Conservation (phyloP, 176 grass and related monocot species). For the Raddia distichophylla region DNA sequence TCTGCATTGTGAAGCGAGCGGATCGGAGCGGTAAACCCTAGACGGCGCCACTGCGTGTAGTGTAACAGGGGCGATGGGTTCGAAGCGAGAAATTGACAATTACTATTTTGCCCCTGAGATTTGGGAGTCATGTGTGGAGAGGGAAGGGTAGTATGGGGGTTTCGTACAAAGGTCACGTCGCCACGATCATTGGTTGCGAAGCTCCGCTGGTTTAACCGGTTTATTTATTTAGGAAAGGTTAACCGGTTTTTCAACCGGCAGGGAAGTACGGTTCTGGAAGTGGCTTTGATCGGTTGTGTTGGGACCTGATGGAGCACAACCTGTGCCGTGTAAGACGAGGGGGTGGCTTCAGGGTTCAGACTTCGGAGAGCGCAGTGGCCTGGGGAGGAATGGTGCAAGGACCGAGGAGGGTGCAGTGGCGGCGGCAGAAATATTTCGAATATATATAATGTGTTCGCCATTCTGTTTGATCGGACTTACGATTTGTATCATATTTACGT, state of each 20-base stretch:
- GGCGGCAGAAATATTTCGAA: too few species aligned
- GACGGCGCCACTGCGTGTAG: slow-evolving; percentile 22
- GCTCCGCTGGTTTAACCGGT: not conserved
- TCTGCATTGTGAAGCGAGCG: slow-evolving; percentile 42
- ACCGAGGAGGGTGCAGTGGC: too few species aligned
- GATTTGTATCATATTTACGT: not conserved
- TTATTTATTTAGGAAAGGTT: too few species aligned
- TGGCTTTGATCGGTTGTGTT: not conserved
- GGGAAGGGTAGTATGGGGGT: not conserved
- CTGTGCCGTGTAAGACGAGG: not conserved
- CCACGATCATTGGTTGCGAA: not conserved
- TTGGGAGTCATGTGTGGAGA: fast-evolving
- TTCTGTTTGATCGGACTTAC: not conserved
- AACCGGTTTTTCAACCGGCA: not conserved
- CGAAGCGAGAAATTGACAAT: not conserved
- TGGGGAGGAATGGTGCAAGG: not conserved
- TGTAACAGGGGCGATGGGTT: not conserved
- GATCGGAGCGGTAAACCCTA: slow-evolving; percentile 28
- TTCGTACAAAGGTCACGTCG: not conserved
- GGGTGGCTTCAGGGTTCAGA: too few species aligned
- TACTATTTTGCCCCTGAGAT: slow-evolving; percentile 30
- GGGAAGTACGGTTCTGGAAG: not conserved
- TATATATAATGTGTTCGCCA: not conserved
- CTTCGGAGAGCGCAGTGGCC: not conserved
- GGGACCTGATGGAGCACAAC: not conserved